These are phyloP conservation scores for Gossypium sturtianum DNA, from an alignment of 345 rosid species.

Conservation along the genomic window DNA sequence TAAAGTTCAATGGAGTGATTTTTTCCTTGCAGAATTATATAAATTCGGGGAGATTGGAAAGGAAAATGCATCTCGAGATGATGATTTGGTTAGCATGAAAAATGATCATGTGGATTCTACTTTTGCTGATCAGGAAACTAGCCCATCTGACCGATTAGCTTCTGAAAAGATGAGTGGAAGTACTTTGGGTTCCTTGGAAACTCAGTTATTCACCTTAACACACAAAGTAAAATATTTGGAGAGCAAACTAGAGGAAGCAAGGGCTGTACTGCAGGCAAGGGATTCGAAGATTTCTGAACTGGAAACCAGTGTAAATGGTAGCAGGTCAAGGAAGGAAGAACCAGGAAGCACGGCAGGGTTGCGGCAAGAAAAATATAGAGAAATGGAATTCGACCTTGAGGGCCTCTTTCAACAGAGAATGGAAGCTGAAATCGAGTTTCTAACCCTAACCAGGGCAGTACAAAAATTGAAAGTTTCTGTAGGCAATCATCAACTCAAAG, in stretches of 20 bases:
- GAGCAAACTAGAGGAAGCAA: conserved; percentile 25
- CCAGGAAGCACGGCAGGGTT: conserved; percentile 26
- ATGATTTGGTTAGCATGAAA: conserved; percentile 22
- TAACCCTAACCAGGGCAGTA: conserved; percentile 39
- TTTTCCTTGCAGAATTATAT: conserved; percentile 6
- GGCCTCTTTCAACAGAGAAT: conserved; percentile 63
- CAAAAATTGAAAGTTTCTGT: conserved; percentile 32
- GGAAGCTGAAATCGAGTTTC: conserved; percentile 69
- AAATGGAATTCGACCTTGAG: conserved; percentile 49
- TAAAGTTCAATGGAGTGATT: neutral
- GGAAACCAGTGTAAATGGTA: conserved; percentile 30
- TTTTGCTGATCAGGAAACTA: conserved; percentile 16
- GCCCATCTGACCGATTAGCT: conserved; percentile 29
- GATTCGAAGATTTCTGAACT: conserved; percentile 48
- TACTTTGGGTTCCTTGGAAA: conserved; percentile 32
- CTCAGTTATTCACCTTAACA: conserved; percentile 36
- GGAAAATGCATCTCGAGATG: conserved; percentile 24
- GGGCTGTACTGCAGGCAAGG: conserved; percentile 31
- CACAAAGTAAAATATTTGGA: conserved; percentile 34
- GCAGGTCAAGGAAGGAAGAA: conserved; percentile 32
- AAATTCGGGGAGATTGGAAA: conserved; percentile 33
- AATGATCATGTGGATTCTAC: neutral
- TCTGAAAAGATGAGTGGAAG: conserved; percentile 24
- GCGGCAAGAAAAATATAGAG: conserved; percentile 30
- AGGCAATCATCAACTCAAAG: conserved; percentile 18